Base-by-base conservation (phyloP, 208 protist species). In the Leptomonas pyrrhocoris region DNA sequence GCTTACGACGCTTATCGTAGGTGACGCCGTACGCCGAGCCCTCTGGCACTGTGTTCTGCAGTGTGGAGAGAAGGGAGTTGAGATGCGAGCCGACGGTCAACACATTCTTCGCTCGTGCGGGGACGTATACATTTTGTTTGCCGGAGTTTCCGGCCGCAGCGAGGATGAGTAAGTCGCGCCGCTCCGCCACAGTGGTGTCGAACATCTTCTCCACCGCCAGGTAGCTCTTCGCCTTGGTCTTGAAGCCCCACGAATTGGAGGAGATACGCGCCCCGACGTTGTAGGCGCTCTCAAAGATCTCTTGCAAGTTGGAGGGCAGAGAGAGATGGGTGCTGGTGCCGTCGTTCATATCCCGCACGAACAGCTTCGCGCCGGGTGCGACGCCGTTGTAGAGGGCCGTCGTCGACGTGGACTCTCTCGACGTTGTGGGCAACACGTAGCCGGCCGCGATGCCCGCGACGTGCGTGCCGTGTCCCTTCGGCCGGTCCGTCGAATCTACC, bases 221-320 rank as follows among this genome's bases (percentile, higher is more conserved):
- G 73, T 97, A 96, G 62, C 62, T 51, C 34, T 46, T 34, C 1
- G 68, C 31, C 8, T 16, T 40, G 21, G 46, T 61, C n/a, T 51
- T 50, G 50, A 88, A 83, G 31, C 95, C 95, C 90, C 92, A 97
- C 19, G 93, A 97, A 79, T 97, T 97, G 66, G 82, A 89, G 28
- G 81, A 89, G 25, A 98, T 84, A 50, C 85, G 81, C 7, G 92
- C 92, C 2, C 92, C 93, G 2, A 49, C 67, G 15, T 49, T 53
- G 72, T 92, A 92, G 25, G 81, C 81, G 13, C 80, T 55, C 3
- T n/a, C 34, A 69, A 95, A 94, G 16, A 93, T 62, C 31, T 89
- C 86, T 1, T 28, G 31, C 23, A 93, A 53, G 69, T 94, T 82
- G 16, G 50, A 2, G 3, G 90, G 90, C 6, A 94, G 73, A 23